phyloP scores from a whole-genome alignment of 495 filamentous ascomycete species.

The Trichoderma asperelloides region DNA sequence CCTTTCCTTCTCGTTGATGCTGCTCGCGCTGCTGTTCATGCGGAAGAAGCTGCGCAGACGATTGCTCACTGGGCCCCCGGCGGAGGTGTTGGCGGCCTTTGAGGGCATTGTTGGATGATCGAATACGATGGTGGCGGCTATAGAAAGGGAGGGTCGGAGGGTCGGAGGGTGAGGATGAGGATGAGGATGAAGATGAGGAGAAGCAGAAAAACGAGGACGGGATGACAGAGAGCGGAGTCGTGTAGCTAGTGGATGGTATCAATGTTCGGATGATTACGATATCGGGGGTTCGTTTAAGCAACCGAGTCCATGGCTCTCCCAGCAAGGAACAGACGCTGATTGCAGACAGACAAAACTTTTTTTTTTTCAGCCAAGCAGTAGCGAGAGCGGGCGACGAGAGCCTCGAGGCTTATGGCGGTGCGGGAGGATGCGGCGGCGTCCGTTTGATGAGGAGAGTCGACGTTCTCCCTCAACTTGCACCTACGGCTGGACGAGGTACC shows the following conservation, averaged over 20 bases:
- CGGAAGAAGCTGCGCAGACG: slow-evolving; percentile 97
- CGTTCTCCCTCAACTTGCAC: background rate
- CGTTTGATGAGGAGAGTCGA: background rate
- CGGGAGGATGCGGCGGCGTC: background rate
- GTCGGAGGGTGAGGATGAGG: background rate
- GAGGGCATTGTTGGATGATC: slow-evolving; percentile 25
- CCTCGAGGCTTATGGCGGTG: background rate
- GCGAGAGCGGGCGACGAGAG: background rate
- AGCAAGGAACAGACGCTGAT: background rate
- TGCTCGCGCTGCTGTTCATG: slow-evolving; percentile 65
- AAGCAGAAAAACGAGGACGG: background rate
- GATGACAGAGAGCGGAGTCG: background rate
- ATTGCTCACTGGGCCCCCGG: slow-evolving; percentile 60
- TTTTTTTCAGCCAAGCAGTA: background rate
- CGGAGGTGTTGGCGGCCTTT: slow-evolving; percentile 33
- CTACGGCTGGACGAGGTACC: slow-evolving; percentile 3
- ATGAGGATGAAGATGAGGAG: background rate
- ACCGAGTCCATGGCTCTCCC: background rate
- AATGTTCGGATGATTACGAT: background rate
- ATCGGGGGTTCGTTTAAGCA: background rate
- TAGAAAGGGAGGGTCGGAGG: background rate
- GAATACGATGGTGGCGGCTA: background rate
- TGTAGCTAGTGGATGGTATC: background rate
- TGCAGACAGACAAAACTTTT: background rate
- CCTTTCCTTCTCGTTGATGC: slow-evolving; percentile 32